phyloP scores from a whole-genome alignment of 1,139 yeast genomes.

The Candida albicans region DNA sequence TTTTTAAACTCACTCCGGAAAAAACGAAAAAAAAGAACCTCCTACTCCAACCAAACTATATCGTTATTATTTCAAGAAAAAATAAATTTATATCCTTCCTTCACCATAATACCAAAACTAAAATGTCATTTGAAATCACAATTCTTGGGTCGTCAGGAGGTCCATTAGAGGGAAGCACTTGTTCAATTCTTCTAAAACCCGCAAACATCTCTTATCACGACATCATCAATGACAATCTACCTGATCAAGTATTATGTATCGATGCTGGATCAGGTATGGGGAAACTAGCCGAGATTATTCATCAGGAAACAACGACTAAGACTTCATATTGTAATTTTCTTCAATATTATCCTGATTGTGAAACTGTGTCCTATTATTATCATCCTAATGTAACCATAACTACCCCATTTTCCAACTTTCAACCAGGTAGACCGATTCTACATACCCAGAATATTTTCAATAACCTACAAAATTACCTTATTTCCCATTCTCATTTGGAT shows the following conservation, averaged over 20 bases:
- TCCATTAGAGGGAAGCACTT: conserved; percentile 66
- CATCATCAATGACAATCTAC: conserved; percentile 26
- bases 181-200: conserved; percentile 67
- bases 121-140: conserved; percentile 38
- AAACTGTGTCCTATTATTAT: conserved; percentile 10
- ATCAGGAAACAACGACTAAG: conserved; percentile 19
- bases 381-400: conserved; percentile 19
- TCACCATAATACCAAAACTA: not conserved
- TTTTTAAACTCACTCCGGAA: no score
- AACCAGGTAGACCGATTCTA: conserved; percentile 7
- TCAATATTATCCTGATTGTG: conserved; percentile 29
- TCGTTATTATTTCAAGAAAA: not conserved
- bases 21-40: no score
- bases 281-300: conserved; percentile 53
- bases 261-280: conserved; percentile 82
- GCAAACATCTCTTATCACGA: conserved; percentile 36
- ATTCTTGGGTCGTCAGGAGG: conserved; percentile 80
- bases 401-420: conserved; percentile 31
- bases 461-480: conserved; percentile 46
- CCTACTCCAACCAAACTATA: no score
- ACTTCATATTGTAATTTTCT: conserved; percentile 18
- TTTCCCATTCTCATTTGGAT: conserved; percentile 86
- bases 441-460: conserved; percentile 32
- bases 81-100: not conserved
- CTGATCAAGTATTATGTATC: conserved; percentile 52